phyloP scores from a whole-genome alignment of 805 yeast species.

The Metschnikowia lochheadii region DNA sequence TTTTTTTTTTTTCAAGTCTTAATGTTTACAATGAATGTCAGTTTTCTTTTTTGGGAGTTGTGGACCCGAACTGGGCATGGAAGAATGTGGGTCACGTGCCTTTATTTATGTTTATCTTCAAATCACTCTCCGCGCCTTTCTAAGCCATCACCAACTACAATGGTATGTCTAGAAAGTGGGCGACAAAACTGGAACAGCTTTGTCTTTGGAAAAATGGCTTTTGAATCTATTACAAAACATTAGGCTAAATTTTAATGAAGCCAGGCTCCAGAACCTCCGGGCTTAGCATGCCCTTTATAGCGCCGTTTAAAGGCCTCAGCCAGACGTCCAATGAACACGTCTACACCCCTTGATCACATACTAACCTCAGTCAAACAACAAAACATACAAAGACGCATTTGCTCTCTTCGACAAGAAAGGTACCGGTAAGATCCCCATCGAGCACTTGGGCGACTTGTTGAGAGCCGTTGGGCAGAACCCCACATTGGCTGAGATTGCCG shows the following conservation, averaged over 20 bases:
- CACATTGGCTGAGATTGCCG: slow-evolving; percentile 78
- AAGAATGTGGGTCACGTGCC: slow-evolving; percentile 7
- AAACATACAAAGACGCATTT: slow-evolving; percentile 81
- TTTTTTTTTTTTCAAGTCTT: too few relatives aligned
- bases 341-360: background rate
- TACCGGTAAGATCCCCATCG: slow-evolving; percentile 81
- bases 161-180: slow-evolving; percentile 1
- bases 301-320: background rate
- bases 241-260: too few relatives aligned
- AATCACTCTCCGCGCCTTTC: slow-evolving; percentile 1
- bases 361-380: slow-evolving; percentile 31
- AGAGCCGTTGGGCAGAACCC: slow-evolving; percentile 99
- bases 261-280: too few relatives aligned
- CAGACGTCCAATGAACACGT: background rate
- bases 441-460: slow-evolving; percentile 84
- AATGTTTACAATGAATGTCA: too few relatives aligned
- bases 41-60: background rate
- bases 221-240: too few relatives aligned
- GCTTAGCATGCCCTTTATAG: too few relatives aligned
- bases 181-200: too few relatives aligned
- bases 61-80: background rate
- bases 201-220: too few relatives aligned
- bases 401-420: slow-evolving; percentile 96
- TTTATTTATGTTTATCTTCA: slow-evolving; percentile 1
- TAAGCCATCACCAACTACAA: slow-evolving; percentile 1